A percentile compares a stretch with the other conserved stretches of the same genome.
Conservation (phyloP, 1,284 basidiomycete genomes). For the Ceratorhiza oryzae-sativae region DNA sequence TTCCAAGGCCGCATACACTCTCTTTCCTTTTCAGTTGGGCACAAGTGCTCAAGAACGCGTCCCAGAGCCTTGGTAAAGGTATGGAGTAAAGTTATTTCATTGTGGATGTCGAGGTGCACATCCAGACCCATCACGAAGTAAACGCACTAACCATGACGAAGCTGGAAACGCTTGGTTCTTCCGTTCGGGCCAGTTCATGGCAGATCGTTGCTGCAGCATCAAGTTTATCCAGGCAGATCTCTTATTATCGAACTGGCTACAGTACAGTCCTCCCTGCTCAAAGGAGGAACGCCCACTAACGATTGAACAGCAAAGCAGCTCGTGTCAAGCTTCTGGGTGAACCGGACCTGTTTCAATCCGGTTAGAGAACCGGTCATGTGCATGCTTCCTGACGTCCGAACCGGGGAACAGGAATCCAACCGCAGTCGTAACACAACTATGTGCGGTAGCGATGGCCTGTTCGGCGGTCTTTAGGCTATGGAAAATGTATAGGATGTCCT, state of each 20-base stretch:
- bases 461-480: neutral
- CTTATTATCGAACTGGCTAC: neutral
- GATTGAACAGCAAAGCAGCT: neutral
- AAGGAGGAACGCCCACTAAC: neutral
- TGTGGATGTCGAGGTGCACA: too few species aligned
- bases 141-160: too few species aligned
- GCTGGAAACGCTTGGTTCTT: too few species aligned
- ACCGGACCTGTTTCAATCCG: neutral
- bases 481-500: neutral
- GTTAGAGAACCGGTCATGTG: neutral
- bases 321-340: neutral
- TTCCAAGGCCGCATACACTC: too few species aligned
- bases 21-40: too few species aligned
- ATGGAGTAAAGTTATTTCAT: too few species aligned
- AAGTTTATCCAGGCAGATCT: too few species aligned
- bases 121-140: too few species aligned
- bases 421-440: neutral
- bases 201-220: too few species aligned
- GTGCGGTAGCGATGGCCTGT: neutral
- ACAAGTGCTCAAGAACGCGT: too few species aligned
- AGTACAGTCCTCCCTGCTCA: neutral
- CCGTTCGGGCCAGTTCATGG: too few species aligned
- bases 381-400: neutral
- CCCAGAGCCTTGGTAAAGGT: too few species aligned
- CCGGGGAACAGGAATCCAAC: neutral